These are phyloP conservation scores for Tulasnella sp. DNA, from an alignment of 768 basidiomycete species.

Conservation along the genomic window DNA sequence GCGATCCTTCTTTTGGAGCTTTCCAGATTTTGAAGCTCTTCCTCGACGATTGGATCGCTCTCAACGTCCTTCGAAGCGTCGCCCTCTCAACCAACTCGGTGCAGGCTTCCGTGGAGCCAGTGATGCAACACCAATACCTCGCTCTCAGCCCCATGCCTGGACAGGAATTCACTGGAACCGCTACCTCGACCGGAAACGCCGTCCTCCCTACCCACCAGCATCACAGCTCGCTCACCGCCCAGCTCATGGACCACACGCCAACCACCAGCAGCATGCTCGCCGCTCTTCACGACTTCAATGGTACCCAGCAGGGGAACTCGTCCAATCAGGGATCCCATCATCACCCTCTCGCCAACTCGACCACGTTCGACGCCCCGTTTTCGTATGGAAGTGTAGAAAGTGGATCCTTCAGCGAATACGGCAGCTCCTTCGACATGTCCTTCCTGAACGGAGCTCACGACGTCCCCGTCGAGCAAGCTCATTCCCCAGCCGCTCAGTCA, in stretches of 20 bases:
- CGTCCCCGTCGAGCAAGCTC: background rate
- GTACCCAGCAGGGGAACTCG: background rate
- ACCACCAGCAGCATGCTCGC: conserved; percentile 89
- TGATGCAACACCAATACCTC: conserved; percentile 77
- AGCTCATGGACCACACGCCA: conserved; percentile 66
- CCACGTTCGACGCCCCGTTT: background rate
- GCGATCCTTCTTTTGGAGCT: conserved; percentile 85
- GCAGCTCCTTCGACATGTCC: conserved; percentile 14
- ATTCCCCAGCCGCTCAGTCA: background rate
- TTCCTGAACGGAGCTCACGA: background rate
- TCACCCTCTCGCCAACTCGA: background rate
- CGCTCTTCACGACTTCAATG: conserved; percentile 52
- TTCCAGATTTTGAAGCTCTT: conserved; percentile 89
- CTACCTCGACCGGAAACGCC: background rate
- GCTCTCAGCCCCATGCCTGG: conserved; percentile 83
- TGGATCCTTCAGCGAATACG: background rate
- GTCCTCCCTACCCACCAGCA: conserved; percentile 28
- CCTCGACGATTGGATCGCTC: conserved; percentile 87
- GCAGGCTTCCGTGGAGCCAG: conserved; percentile 83
- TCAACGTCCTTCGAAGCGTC: conserved; percentile 78
- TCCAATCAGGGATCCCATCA: background rate
- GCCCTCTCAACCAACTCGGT: conserved; percentile 87
- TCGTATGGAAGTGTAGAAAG: background rate
- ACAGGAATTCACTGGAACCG: conserved; percentile 64
- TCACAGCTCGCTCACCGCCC: conserved; percentile 31